A percentile compares a stretch with the other conserved stretches of the same genome.
Evolutionary conservation across 2,329 filamentous ascomycete species (phyloP).

Genomic region (Talaromyces sp.): DNA sequence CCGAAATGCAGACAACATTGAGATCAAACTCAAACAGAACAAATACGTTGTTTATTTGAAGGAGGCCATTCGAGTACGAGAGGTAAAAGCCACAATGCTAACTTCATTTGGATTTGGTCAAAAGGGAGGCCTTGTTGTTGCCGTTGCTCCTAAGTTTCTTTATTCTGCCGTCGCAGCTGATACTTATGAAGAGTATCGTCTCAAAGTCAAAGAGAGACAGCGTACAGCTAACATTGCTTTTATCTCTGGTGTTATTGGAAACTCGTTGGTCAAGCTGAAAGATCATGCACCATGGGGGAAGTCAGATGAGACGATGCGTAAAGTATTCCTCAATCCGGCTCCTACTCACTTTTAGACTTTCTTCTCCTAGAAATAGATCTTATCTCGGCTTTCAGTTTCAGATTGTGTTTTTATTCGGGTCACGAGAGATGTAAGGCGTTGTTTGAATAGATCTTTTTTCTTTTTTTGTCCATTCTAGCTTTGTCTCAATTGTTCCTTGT

Average conservation of each 20-base stretch:
- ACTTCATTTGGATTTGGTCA: conserved; percentile 99
- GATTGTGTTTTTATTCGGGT: neutral
- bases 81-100: conserved; percentile 96
- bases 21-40: conserved; percentile 93
- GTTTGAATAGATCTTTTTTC: neutral
- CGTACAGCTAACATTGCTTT: neutral
- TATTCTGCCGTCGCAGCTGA: conserved; percentile 43
- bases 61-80: conserved; percentile 91
- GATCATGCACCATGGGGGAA: conserved; percentile 4
- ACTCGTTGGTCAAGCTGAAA: neutral
- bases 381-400: neutral
- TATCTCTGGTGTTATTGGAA: neutral
- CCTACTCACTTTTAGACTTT: neutral
- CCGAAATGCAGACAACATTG: conserved; percentile 96
- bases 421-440: neutral
- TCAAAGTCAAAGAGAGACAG: neutral
- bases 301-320: conserved; percentile 4
- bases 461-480: neutral
- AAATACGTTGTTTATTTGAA: conserved; percentile 97
- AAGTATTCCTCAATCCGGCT: neutral
- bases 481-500: neutral
- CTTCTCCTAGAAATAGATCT: neutral
- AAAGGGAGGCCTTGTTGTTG: conserved; percentile 95
- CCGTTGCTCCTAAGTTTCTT: conserved; percentile 93
- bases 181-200: neutral